phyloP scores from a whole-genome alignment of 148 eudicot genomes.

The Chenopodium album region DNA sequence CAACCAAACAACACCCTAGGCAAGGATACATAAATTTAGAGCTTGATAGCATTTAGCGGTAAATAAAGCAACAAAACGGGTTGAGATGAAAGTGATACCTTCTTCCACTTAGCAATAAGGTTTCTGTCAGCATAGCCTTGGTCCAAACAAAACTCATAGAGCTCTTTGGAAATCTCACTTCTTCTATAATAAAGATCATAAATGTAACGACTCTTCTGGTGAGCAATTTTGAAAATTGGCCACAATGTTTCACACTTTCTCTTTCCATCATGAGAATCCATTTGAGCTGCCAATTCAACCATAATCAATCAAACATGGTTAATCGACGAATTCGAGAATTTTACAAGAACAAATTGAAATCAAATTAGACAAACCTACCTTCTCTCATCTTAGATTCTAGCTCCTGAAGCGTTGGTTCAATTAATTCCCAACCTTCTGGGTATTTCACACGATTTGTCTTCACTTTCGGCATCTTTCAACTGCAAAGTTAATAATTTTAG shows the following conservation, averaged over 20 bases:
- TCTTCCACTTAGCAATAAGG: conserved; percentile 51
- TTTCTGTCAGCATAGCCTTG: conserved; percentile 50
- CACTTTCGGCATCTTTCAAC: conserved; percentile 40
- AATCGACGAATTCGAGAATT: too few species aligned
- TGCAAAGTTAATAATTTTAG: conserved; percentile 5
- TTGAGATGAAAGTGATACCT: conserved; percentile 23
- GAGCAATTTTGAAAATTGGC: conserved; percentile 47
- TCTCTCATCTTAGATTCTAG: conserved; percentile 46
- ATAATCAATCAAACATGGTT: too few species aligned
- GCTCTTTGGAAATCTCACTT: conserved; percentile 38
- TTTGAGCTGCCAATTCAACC: conserved; percentile 33
- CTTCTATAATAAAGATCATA: conserved; percentile 41
- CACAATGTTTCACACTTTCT: conserved; percentile 47
- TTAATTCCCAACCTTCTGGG: conserved; percentile 46
- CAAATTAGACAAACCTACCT: conserved; percentile 1
- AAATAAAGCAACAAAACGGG: not conserved
- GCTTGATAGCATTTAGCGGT: too few species aligned
- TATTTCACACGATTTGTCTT: conserved; percentile 35
- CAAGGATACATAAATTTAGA: not conserved
- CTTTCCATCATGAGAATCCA: conserved; percentile 43
- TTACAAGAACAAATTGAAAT: too few species aligned
- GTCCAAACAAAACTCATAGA: conserved; percentile 47
- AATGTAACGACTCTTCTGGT: conserved; percentile 43
- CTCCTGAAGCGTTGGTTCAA: conserved; percentile 44
- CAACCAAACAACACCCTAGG: not conserved